Base-by-base conservation (phyloP, 306 rosid species). In the Purshia tridentata region DNA sequence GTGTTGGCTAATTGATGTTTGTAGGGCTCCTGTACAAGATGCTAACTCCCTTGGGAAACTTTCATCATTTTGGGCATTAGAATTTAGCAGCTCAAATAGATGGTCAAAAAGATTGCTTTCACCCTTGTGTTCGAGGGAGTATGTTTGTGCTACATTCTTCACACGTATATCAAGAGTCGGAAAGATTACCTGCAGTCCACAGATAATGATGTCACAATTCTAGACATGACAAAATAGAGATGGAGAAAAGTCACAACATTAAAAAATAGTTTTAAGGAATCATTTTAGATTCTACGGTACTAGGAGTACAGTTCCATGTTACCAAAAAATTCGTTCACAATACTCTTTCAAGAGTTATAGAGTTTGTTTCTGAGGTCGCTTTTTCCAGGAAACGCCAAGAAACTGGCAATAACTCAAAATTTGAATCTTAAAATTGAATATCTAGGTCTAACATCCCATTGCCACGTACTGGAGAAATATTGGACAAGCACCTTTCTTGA, bases 131-230 rank as follows among this genome's bases (percentile, higher is more conserved):
- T 95, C 99, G 22, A 95, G 99, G 40, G 99, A 95, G 85, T 95
- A 95, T 10, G 99, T 87, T n/a, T 84, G 91, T 50, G 97, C 98
- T n/a, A 95, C 99, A 73, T 95, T 95, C 89, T 95, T 95, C 84
- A 95, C 99, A 58, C 99, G 98, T 75, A 86, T 90, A 80, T 91
- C 99, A 72, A 95, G 96, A 62, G 99, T 97, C 12, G 99, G 96
- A 78, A 95, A 95, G 69, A 95, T 95, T 64, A 95, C 99, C 99
- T 95, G 77, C 79, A 88, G 40, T 71, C 63, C 81, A 82, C 18
- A 79, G 44, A 77, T 58, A 53, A 73, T 65, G 67, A 64, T 23
- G 50, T 80, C 76, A 86, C 44, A 18, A 83, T 16, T 77, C 65
- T 22, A 49, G 37, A 40, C 65, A 41, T 29, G 49, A 78, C 67